Evolutionary conservation across 495 filamentous ascomycete genomes (phyloP), one percentile per base, ranked within the genome.

Genomic region (Penicillium ucsense): DNA sequence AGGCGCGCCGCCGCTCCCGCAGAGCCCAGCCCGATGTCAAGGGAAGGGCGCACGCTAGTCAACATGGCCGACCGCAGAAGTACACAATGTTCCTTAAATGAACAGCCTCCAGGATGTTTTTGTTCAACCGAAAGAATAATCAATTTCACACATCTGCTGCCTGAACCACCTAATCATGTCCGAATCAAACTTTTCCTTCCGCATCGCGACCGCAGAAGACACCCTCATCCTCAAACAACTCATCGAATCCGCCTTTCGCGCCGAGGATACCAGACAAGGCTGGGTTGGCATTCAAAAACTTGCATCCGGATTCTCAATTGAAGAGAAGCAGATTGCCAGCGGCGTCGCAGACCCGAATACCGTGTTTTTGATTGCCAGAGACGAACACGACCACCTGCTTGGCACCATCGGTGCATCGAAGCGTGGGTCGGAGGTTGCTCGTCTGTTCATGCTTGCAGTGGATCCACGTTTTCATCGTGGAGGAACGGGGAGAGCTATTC

Each of bases 381-480:
- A 63, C 47, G 12, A 46, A 5, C 37, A 38, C 6, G 50, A 47
- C n/a, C 35, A 35, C 4, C 44, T 70, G 0, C 50, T 70, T 11
- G 71, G 54, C 9, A 64, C 67, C 47, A 61, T 69, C 50, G 65
- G 67, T 6, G 46, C 57, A 31, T 67, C 43, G 10, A 56, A 55
- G 38, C 56, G 56, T 38, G 48, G 12, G 0, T 20, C 28, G 7
- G 46, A 56, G 11, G 9, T 33, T 31, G 69, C 59, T 35, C 66
- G 69, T 33, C 57, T 76, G 36, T 65, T 61, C 35, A 56, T 70
- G 61, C 54, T 76, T 27, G 72, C 73, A 5, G 67, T 75, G 0
- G 58, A 67, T 46, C 56, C 58, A 5, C 41, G 32, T 6, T 47
- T 60, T 12, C 72, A 73, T 45, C 61, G 55, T 4, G 55, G 57